These are phyloP conservation scores for Hirsutella thompsonii DNA, from an alignment of 2,329 filamentous ascomycete genomes.

Conservation along the genomic window DNA sequence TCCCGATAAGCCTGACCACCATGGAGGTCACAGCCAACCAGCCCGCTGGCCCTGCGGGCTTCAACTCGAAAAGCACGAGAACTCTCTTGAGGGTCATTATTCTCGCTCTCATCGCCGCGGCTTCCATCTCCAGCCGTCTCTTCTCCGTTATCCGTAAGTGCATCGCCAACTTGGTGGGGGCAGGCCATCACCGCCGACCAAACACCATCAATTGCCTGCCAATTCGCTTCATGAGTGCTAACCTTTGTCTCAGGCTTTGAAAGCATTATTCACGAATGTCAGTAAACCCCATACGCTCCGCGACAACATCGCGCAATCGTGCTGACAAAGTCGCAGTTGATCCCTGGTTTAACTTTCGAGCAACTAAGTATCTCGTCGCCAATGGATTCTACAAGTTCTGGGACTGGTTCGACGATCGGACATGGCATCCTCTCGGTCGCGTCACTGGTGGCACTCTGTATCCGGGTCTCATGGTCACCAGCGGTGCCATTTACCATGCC, in stretches of 20 bases:
- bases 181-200: not conserved
- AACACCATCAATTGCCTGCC: not conserved
- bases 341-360: constrained; percentile 99
- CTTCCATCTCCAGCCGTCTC: constrained; percentile 82
- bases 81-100: constrained; percentile 82
- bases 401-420: constrained; percentile 99
- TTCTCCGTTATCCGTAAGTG: constrained; percentile 94
- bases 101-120: constrained; percentile 78
- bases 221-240: constrained; percentile 15
- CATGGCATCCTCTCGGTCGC: constrained; percentile 97
- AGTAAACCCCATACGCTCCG: constrained; percentile 25
- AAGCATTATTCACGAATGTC: constrained; percentile 99
- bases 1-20: constrained; percentile 17
- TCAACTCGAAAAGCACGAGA: constrained; percentile 69
- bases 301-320: constrained; percentile 1
- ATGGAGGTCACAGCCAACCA: constrained; percentile 32
- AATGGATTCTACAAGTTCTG: constrained; percentile 98
- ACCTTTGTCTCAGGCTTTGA: constrained; percentile 61
- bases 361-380: constrained; percentile 92
- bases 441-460: constrained; percentile 99
- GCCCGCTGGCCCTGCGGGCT: constrained; percentile 50
- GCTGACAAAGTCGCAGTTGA: constrained; percentile 54
- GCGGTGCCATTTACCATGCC: constrained; percentile 88
- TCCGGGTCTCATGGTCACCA: constrained; percentile 97
- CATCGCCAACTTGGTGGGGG: not conserved